Percentiles rank a stretch among this genome's conserved stretches.
Conservation (phyloP, 2,329 filamentous ascomycete genomes). For the Fusarium concolor region DNA sequence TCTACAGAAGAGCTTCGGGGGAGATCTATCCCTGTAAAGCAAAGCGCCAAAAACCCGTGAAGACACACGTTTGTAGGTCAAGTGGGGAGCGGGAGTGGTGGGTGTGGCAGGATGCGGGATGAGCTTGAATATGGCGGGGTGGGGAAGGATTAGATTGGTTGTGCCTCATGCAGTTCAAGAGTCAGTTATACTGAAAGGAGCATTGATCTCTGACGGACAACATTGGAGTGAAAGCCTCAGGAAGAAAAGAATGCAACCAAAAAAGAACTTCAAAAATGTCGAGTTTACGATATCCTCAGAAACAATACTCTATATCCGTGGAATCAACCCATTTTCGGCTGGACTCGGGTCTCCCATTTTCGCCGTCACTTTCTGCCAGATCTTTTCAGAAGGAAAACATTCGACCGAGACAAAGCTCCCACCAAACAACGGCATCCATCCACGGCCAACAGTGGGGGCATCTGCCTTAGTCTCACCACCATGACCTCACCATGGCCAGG, state of each 20-base stretch:
- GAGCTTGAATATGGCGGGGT: slow-evolving; percentile 38
- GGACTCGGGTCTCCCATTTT: slow-evolving; percentile 28
- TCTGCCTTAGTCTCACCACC: slow-evolving; percentile 35
- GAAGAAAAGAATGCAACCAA: neutral
- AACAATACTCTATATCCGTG: neutral
- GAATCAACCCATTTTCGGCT: slow-evolving; percentile 33
- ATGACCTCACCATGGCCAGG: slow-evolving; percentile 43
- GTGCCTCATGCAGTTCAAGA: slow-evolving; percentile 2
- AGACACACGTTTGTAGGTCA: neutral
- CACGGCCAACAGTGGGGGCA: slow-evolving; percentile 28
- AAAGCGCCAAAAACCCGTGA: slow-evolving; percentile 15
- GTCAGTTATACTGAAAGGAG: slow-evolving; percentile 2
- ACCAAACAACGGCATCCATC: slow-evolving; percentile 8
- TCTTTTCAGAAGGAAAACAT: slow-evolving; percentile 26
- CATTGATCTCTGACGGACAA: slow-evolving; percentile 10
- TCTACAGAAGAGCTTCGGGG: neutral
- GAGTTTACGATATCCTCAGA: neutral
- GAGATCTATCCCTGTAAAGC: slow-evolving; percentile 5
- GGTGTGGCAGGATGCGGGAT: slow-evolving; percentile 35
- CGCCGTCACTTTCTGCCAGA: slow-evolving; percentile 12
- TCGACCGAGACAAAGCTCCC: slow-evolving; percentile 31
- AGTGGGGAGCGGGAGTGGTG: slow-evolving; percentile 15
- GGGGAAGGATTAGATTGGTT: slow-evolving; percentile 29
- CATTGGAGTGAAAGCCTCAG: slow-evolving; percentile 2
- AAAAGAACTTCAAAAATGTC: neutral